A percentile compares a stretch with the other conserved stretches of the same genome.
Evolutionary conservation across 2,329 filamentous ascomycete species (phyloP).

Genomic region (Delphinella strobiligena): DNA sequence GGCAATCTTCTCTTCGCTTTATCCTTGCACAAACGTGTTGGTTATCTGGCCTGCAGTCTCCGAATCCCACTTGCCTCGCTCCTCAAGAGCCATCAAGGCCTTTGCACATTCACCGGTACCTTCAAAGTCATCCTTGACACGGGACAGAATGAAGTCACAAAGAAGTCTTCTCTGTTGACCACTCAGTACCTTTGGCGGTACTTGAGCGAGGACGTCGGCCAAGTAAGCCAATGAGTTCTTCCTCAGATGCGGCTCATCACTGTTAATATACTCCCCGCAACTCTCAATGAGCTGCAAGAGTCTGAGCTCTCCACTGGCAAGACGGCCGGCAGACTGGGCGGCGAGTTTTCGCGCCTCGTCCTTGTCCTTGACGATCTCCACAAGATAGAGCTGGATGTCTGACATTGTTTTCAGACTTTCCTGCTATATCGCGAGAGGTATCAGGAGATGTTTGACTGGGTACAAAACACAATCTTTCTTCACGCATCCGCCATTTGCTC

Average conservation of each 20-base stretch:
- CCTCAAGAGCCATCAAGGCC: conserved; percentile 47
- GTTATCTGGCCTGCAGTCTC: conserved; percentile 42
- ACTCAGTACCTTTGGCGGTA: conserved; percentile 44
- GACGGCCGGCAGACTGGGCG: conserved; percentile 30
- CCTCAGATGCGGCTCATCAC: conserved; percentile 48
- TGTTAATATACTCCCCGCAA: conserved; percentile 54
- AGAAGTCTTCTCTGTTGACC: conserved; percentile 49
- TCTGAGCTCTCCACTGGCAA: conserved; percentile 48
- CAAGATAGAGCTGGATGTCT: conserved; percentile 40
- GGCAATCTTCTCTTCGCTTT: not conserved
- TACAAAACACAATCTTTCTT: no score
- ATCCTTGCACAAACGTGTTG: conserved; percentile 29
- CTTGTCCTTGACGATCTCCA: conserved; percentile 37
- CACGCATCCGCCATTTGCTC: no score
- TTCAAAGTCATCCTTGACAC: conserved; percentile 45
- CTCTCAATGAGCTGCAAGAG: conserved; percentile 52
- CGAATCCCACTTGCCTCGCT: conserved; percentile 47
- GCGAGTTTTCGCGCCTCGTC: conserved; percentile 33
- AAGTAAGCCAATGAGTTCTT: conserved; percentile 45
- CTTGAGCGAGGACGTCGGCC: conserved; percentile 36
- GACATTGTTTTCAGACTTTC: conserved; percentile 29
- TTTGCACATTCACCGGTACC: conserved; percentile 45
- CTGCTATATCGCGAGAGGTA: not conserved
- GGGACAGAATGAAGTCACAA: conserved; percentile 51
- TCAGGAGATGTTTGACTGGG: not conserved